Base-by-base conservation (phyloP, 2,329 filamentous ascomycete species). In the Xylariaceae sp. region DNA sequence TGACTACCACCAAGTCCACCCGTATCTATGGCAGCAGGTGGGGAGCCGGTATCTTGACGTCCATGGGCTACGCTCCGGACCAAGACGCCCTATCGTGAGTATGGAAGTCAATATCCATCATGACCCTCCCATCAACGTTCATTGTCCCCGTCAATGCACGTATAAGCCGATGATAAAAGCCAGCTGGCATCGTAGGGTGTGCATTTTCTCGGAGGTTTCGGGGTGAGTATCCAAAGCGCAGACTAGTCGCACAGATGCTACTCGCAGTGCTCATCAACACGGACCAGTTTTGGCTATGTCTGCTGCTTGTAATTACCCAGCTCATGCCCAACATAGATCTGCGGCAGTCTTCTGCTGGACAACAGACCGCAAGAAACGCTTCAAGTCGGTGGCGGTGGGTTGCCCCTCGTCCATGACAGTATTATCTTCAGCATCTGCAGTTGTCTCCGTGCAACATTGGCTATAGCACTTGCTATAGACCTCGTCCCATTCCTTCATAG, bases 401-500 rank as follows among this genome's bases (percentile, higher is more conserved):
- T 69, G 71, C 47, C 78, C 74, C 60, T 81, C 82, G 56, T 75
- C 73, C 72, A 82, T 77, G 15, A 72, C 67, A 62, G 73, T 76
- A 5, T 30, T 30, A 60, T 82, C 79, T 17, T 72, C 67, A 8
- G 73, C 76, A 34, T 72, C 66, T 57, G 73, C 73, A 56, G 70
- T 71, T 57, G 67, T 54, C n/a, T 73, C 68, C 17, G 68, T 67
- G 67, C 80, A 87, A 73, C 92, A 96, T 52, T 87, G 78, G 45
- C 77, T 75, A 69, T 85, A 80, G 39, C 88, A 91, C 50, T 79
- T 76, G 62, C 86, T 80, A 64, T 86, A 84, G 15, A 89, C 83
- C 49, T 80, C 77, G 58, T 91, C 84, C 91, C 92, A 97, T 64
- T 88, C 86, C 11, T 85, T 80, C 65, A 89, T 78, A 51, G 84